Percentiles rank a stretch among this genome's conserved stretches.
These are phyloP conservation scores for Diaporthe ilicicola DNA, from an alignment of 2,329 filamentous ascomycete genomes.

Conservation along the genomic window DNA sequence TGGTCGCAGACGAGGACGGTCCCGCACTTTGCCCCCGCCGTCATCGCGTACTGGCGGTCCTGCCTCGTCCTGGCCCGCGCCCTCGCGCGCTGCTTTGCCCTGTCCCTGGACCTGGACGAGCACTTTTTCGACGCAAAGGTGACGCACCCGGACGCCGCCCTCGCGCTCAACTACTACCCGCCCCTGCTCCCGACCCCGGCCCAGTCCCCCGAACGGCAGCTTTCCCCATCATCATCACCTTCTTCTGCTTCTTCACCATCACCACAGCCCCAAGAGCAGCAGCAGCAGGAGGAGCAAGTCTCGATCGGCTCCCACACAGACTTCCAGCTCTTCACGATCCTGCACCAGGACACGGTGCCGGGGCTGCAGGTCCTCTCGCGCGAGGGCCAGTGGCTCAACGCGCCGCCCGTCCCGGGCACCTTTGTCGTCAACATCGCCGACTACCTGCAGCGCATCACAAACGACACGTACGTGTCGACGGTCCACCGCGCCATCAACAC, in stretches of 20 bases:
- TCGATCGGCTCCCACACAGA: conserved; percentile 62
- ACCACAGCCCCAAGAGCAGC: not conserved
- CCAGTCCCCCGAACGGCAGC: conserved; percentile 34
- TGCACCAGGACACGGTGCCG: conserved; percentile 52
- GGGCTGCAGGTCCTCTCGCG: conserved; percentile 54
- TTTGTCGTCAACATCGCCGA: conserved; percentile 63
- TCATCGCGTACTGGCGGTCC: conserved; percentile 56
- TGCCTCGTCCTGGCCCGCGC: conserved; percentile 60
- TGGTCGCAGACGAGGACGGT: conserved; percentile 60
- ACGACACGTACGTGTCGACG: conserved; percentile 57
- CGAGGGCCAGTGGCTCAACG: conserved; percentile 51
- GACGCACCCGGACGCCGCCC: conserved; percentile 56
- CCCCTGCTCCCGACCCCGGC: conserved; percentile 31
- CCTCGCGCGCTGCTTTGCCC: conserved; percentile 61
- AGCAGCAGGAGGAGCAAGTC: conserved; percentile 39
- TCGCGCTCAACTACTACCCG: conserved; percentile 53
- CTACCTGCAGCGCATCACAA: conserved; percentile 59
- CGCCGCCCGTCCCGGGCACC: conserved; percentile 49
- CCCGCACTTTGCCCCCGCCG: conserved; percentile 56
- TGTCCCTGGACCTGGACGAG: conserved; percentile 62
- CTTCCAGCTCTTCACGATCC: conserved; percentile 59
- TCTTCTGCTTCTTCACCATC: not conserved
- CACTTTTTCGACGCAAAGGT: conserved; percentile 63
- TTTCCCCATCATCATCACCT: not conserved
- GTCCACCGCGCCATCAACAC: conserved; percentile 58